Evolutionary conservation across 164 flowering plant species (phyloP).

Genomic region (Magnolia officinalis): DNA sequence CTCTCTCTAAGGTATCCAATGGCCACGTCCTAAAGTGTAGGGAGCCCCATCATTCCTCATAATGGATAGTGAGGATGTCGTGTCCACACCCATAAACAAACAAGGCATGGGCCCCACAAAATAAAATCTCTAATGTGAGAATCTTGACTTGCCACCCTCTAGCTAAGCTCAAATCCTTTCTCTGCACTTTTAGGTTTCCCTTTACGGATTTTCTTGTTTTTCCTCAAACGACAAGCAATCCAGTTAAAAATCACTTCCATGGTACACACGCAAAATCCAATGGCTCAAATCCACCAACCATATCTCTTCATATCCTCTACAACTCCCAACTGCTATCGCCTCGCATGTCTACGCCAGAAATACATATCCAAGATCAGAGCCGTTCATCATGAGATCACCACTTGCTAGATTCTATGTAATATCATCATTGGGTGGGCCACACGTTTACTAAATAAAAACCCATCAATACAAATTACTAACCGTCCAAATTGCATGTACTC

Average conservation of each 20-base stretch:
- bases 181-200: constrained; percentile 1
- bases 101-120: constrained; percentile 24
- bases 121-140: constrained; percentile 33
- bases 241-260: constrained; percentile 6
- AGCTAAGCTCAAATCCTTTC: constrained; percentile 12
- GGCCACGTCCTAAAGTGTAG: constrained; percentile 17
- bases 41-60: constrained; percentile 19
- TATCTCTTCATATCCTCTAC: not conserved
- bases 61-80: constrained; percentile 13
- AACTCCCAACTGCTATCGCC: not conserved
- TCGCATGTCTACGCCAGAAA: not conserved
- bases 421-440: no score
- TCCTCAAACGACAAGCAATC: constrained; percentile 9
- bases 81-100: constrained; percentile 3
- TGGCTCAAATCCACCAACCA: constrained; percentile 6
- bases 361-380: not conserved
- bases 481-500: no score
- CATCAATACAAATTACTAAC: no score
- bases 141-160: constrained; percentile 39
- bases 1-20: constrained; percentile 18
- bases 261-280: not conserved
- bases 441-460: no score
- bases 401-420: no score
- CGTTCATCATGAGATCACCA: not conserved
- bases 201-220: not conserved